A percentile compares a stretch with the other conserved stretches of the same genome.
Conservation (phyloP, 495 filamentous ascomycete genomes). For the Cercophora scortea region DNA sequence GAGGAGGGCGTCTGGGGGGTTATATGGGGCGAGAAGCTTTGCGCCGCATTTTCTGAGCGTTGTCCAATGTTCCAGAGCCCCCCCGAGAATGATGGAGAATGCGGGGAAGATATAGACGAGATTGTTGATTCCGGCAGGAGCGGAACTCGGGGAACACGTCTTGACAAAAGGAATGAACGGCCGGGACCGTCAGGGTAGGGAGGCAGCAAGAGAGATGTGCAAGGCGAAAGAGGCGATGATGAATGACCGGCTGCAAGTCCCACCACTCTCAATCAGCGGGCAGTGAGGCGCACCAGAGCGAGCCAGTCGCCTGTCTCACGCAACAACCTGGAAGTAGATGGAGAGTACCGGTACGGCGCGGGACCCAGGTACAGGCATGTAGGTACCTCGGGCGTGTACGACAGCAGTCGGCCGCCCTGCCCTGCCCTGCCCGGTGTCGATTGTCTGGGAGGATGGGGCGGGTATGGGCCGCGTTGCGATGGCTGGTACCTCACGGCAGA, state of each 20-base stretch:
- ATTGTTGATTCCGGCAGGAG: slow-evolving; percentile 6
- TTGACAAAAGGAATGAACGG: slow-evolving; percentile 7
- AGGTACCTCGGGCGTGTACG: slow-evolving; percentile 1
- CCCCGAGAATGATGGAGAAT: slow-evolving; percentile 2
- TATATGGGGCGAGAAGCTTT: slow-evolving; percentile 16
- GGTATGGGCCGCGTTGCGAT: slow-evolving; percentile 25
- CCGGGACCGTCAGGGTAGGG: slow-evolving; percentile 7
- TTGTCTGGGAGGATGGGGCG: slow-evolving; percentile 20
- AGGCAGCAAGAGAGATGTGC: slow-evolving; percentile 9
- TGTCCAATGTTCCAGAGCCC: slow-evolving; percentile 5
- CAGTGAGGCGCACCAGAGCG: slow-evolving; percentile 15
- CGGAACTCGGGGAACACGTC: slow-evolving; percentile 5
- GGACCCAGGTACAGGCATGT: slow-evolving; percentile 24
- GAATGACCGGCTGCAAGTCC: slow-evolving; percentile 14
- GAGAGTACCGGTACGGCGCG: slow-evolving; percentile 26
- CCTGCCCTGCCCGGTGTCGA: slow-evolving; percentile 11
- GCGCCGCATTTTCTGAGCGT: slow-evolving; percentile 19
- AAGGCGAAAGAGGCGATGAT: slow-evolving; percentile 9
- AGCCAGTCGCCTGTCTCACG: slow-evolving; percentile 9
- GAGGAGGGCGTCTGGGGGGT: neutral
- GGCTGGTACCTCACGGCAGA: slow-evolving; percentile 24
- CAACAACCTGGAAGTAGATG: slow-evolving; percentile 16
- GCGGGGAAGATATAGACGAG: slow-evolving; percentile 19
- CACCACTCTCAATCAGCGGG: slow-evolving; percentile 23
- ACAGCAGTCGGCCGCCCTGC: neutral